These are phyloP conservation scores for Annulohypoxylon nitens DNA, from an alignment of 495 filamentous ascomycete genomes.

Conservation along the genomic window DNA sequence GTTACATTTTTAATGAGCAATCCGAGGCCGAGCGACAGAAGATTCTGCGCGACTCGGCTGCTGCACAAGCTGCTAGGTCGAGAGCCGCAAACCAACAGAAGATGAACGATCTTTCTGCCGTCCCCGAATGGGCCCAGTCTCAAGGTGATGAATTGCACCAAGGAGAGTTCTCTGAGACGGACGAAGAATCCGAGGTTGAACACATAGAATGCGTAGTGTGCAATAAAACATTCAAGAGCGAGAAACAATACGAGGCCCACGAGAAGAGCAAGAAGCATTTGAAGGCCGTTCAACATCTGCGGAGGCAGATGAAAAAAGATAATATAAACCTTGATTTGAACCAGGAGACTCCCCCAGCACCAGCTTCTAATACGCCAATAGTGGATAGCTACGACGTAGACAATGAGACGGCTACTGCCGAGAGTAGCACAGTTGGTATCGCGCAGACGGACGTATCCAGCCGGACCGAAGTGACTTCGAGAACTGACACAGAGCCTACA, in stretches of 20 bases:
- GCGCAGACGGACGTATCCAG: constrained; percentile 10
- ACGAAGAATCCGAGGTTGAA: constrained; percentile 71
- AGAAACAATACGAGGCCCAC: constrained; percentile 92
- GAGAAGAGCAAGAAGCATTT: constrained; percentile 96
- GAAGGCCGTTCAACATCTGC: constrained; percentile 84
- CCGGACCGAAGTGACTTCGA: constrained; percentile 16
- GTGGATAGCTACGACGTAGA: constrained; percentile 17
- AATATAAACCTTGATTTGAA: constrained; percentile 71
- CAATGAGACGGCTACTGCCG: constrained; percentile 4
- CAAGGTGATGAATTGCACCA: constrained; percentile 58
- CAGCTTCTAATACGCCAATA: background rate
- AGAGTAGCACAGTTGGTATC: background rate
- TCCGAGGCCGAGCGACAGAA: constrained; percentile 85
- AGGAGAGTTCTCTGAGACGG: constrained; percentile 59
- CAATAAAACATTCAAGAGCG: constrained; percentile 91
- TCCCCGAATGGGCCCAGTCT: constrained; percentile 84
- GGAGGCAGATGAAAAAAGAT: constrained; percentile 84
- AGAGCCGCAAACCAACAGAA: constrained; percentile 84
- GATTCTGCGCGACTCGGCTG: constrained; percentile 78
- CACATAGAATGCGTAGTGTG: constrained; percentile 92
- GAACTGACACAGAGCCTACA: constrained; percentile 15
- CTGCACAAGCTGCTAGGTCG: constrained; percentile 86
- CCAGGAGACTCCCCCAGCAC: background rate
- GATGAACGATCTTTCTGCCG: constrained; percentile 68
- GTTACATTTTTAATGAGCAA: constrained; percentile 75